phyloP scores from a whole-genome alignment of 345 rosid genomes.

The Bruguiera gymnorhiza region DNA sequence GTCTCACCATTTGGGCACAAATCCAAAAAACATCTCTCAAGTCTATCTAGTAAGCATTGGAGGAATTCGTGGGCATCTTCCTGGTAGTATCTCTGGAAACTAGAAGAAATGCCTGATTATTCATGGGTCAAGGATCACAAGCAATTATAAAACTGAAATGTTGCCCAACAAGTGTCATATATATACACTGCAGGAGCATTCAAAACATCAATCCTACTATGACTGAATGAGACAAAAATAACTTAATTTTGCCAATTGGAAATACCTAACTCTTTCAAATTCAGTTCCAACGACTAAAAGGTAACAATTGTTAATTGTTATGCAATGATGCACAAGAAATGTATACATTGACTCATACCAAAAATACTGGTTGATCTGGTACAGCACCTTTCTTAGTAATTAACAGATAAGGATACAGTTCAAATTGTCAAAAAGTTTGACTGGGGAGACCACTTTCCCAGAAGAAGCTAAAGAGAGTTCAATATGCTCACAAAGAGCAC shows the following conservation, averaged over 20 bases:
- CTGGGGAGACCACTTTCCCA: slow-evolving; percentile 46
- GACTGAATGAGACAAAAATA: no score
- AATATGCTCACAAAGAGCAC: slow-evolving; percentile 50
- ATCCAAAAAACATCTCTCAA: slow-evolving; percentile 57
- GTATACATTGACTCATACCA: not conserved
- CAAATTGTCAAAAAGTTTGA: slow-evolving; percentile 46
- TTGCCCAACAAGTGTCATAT: not conserved
- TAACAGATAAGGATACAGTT: slow-evolving; percentile 51
- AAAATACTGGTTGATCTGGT: not conserved
- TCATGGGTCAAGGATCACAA: slow-evolving; percentile 38
- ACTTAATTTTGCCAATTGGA: no score
- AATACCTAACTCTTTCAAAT: no score
- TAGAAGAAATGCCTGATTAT: slow-evolving; percentile 51
- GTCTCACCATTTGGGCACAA: slow-evolving; percentile 16
- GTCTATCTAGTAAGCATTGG: slow-evolving; percentile 67
- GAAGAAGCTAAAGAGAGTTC: slow-evolving; percentile 45
- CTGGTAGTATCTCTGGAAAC: slow-evolving; percentile 58
- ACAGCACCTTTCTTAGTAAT: not conserved
- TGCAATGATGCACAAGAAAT: not conserved
- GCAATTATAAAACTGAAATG: not conserved
- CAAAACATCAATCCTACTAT: not conserved
- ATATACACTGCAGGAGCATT: not conserved
- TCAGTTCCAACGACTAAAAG: no score
- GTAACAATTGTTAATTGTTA: no score
- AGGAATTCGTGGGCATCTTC: slow-evolving; percentile 93